Percentiles rank a stretch among this genome's conserved stretches.
Evolutionary conservation across 2,329 filamentous ascomycete species (phyloP).

Genomic region (Knufia petricola): DNA sequence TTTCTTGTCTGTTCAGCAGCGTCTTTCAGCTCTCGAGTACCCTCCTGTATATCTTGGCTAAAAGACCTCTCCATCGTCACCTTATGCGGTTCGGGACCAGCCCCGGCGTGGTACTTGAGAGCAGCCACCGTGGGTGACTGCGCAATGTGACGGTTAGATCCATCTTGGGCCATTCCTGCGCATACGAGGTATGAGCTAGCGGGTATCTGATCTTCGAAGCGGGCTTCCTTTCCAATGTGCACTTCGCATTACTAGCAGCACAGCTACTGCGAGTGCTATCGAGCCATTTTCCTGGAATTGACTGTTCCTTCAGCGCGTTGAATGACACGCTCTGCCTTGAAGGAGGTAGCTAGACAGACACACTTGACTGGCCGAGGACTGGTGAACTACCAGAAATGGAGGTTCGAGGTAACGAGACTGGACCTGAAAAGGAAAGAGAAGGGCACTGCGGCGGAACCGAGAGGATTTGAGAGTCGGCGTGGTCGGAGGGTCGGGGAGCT

Average conservation of each 20-base stretch:
- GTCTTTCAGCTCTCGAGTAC: conserved; percentile 86
- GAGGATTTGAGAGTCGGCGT: neutral
- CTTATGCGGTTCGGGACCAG: conserved; percentile 17
- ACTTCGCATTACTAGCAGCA: conserved; percentile 5
- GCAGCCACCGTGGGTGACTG: conserved; percentile 37
- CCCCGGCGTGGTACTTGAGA: conserved; percentile 35
- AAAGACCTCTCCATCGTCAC: conserved; percentile 51
- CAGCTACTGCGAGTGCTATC: conserved; percentile 14
- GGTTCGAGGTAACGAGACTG: neutral
- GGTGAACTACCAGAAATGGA: neutral
- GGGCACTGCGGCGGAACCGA: neutral
- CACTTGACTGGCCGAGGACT: neutral
- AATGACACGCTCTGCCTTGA: conserved; percentile 1
- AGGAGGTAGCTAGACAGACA: neutral
- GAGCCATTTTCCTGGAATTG: conserved; percentile 15
- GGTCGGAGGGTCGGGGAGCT: neutral
- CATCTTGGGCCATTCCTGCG: conserved; percentile 34
- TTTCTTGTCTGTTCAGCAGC: conserved; percentile 95
- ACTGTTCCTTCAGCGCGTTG: conserved; percentile 5
- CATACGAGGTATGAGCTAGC: neutral
- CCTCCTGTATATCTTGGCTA: conserved; percentile 83
- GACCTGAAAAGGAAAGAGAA: neutral
- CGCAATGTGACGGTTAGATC: conserved; percentile 30
- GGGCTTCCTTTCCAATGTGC: neutral
- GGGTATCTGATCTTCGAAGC: conserved; percentile 8